Evolutionary conservation across 441 rosid species (phyloP).

Genomic region (Flueggea neowawraea): DNA sequence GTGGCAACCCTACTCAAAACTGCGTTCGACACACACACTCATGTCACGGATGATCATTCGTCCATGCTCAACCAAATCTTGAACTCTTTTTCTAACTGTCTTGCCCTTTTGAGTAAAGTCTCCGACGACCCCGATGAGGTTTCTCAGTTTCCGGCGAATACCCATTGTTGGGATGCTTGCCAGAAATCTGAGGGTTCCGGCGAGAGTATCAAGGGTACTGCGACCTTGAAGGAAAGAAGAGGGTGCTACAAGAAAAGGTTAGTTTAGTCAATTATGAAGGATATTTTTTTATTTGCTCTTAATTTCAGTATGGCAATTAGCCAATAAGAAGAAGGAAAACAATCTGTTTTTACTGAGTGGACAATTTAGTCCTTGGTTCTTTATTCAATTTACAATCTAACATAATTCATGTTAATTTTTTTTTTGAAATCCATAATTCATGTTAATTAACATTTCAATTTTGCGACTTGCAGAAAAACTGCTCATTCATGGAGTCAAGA

Average conservation of each 20-base stretch:
- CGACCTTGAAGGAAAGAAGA: conserved; percentile 27
- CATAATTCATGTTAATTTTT: not conserved
- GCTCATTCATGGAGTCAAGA: conserved; percentile 24
- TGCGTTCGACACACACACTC: not conserved
- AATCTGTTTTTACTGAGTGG: not conserved
- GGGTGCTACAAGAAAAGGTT: conserved; percentile 67
- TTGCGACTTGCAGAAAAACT: conserved; percentile 42
- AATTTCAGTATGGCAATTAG: not conserved
- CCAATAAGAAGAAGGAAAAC: not conserved
- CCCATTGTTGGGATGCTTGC: conserved; percentile 17
- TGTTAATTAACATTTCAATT: not conserved
- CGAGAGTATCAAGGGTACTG: conserved; percentile 31
- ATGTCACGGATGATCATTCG: not conserved
- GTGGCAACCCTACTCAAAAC: conserved; percentile 22
- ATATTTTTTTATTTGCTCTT: not conserved
- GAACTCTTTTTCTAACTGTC: conserved; percentile 27
- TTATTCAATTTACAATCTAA: not conserved
- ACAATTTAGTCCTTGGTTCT: not conserved
- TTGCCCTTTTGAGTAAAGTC: not conserved
- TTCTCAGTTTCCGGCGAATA: conserved; percentile 23
- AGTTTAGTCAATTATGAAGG: too few relatives aligned
- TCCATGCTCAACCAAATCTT: conserved; percentile 29
- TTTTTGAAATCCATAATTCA: too few relatives aligned
- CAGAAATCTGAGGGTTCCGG: conserved; percentile 29
- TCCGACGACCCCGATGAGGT: conserved; percentile 20